Evolutionary conservation across 1,284 basidiomycete species (phyloP), one percentile per base, ranked within the genome.

Genomic region (Quambalaria eucalypti): DNA sequence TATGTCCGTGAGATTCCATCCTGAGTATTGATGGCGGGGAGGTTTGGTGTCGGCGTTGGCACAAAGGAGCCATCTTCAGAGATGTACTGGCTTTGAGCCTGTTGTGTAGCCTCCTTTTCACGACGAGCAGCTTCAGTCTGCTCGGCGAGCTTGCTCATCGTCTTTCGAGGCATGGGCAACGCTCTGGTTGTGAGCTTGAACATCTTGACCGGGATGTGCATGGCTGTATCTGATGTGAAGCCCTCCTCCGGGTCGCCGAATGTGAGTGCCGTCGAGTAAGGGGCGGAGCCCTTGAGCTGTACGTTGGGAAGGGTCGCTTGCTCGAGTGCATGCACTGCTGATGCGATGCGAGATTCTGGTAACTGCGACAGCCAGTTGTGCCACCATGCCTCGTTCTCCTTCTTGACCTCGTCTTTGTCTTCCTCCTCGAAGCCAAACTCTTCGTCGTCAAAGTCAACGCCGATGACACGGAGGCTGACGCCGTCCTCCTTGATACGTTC

Each of bases 361-460:
- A 77, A 52, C 8, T 70, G 74, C 26, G 79, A 77, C 23, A 93
- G 78, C 23, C 79, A 77, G 19, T 80, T 74, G 66, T 83, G 73
- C 77, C 79, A 92, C 70, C 92, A 91, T 28, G 74, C 74, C 77
- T 96, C 91, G 66, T 93, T 90, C 29, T 78, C 79, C 29, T 80
- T 79, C 81, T 91, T 90, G 56, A 83, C 80, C 4, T 78, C 59
- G 8, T 82, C 80, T 68, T 91, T 90, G 64, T 83, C 77, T 52
- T 85, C 81, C 69, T 89, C 84, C 7, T 79, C 74, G 68, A 82
- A 85, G 0, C 77, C 82, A 23, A 82, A 77, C 21, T 84, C 81
- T 33, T 85, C 83, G 64, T 89, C 86, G 66, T 86, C 87, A 74
- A 92, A 92, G 74, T 90, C 88, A 38, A 90, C 80, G 3, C 90